These are phyloP conservation scores for Aspergillus eucalypticola DNA, from an alignment of 2,329 filamentous ascomycete genomes.

Conservation along the genomic window DNA sequence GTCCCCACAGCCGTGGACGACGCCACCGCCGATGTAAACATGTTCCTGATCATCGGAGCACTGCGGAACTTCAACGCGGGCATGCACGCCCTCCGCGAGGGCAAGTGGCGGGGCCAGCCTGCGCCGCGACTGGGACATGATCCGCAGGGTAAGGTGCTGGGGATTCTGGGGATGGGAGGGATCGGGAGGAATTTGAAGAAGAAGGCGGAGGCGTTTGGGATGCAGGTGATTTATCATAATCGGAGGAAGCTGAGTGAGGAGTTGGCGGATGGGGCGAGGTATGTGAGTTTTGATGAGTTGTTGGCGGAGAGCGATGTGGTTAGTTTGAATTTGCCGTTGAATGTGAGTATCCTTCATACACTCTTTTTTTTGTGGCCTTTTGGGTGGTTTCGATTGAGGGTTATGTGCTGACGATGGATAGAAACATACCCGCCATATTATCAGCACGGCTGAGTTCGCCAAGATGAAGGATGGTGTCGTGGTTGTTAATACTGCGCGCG, in stretches of 20 bases:
- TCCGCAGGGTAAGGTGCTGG: conserved; percentile 74
- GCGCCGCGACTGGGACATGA: conserved; percentile 67
- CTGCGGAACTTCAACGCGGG: conserved; percentile 70
- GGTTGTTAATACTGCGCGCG: conserved; percentile 79
- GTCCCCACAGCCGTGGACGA: conserved; percentile 80
- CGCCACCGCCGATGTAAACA: conserved; percentile 76
- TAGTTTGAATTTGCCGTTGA: conserved; percentile 77
- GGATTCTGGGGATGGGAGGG: conserved; percentile 83
- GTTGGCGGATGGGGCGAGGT: conserved; percentile 41
- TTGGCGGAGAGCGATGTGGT: conserved; percentile 71
- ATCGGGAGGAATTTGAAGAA: conserved; percentile 76
- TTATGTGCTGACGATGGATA: conserved; percentile 23
- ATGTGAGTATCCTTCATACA: conserved; percentile 56
- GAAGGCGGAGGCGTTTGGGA: conserved; percentile 74
- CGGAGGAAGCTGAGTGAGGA: conserved; percentile 61
- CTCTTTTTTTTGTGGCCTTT: no score
- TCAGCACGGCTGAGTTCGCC: conserved; percentile 68
- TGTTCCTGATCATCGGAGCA: conserved; percentile 80
- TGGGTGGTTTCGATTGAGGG: neutral
- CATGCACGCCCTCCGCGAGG: conserved; percentile 65
- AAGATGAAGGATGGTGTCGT: conserved; percentile 78
- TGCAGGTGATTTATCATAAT: conserved; percentile 75
- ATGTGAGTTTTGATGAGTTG: conserved; percentile 70
- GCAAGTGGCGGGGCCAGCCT: conserved; percentile 65
- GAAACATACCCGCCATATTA: conserved; percentile 71